A percentile compares a stretch with the other conserved stretches of the same genome.
phyloP scores from a whole-genome alignment of 257 asterid species.

The Capsicum pubescens region DNA sequence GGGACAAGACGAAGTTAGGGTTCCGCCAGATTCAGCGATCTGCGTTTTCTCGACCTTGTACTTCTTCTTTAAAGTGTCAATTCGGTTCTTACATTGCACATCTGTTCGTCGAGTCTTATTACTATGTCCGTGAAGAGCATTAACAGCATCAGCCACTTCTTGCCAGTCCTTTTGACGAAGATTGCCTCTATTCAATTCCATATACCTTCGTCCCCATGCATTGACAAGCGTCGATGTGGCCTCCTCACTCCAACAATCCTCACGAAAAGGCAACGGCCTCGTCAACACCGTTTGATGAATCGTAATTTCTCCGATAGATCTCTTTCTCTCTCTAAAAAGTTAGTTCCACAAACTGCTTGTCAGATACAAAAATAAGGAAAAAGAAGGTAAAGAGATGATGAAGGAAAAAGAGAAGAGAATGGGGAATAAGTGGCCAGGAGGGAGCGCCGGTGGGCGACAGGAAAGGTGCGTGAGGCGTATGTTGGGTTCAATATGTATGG shows the following conservation, averaged over 20 bases:
- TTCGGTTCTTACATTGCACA: constrained; percentile 86
- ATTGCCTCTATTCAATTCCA: constrained; percentile 75
- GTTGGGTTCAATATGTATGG: too few relatives aligned
- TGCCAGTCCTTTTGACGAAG: constrained; percentile 89
- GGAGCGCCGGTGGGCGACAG: constrained; percentile 45
- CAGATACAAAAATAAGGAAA: not conserved
- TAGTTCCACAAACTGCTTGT: too few relatives aligned
- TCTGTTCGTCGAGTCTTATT: constrained; percentile 70
- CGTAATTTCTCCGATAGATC: constrained; percentile 58
- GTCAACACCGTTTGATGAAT: constrained; percentile 61
- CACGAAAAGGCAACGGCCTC: constrained; percentile 64
- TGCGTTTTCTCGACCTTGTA: constrained; percentile 75
- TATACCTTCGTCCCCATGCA: constrained; percentile 73
- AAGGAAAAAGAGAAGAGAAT: constrained; percentile 16
- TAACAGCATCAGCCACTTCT: constrained; percentile 79
- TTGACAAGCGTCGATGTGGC: constrained; percentile 75
- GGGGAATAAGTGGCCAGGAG: constrained; percentile 1
- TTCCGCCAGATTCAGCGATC: constrained; percentile 53
- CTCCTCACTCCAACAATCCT: constrained; percentile 88
- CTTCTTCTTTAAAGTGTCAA: constrained; percentile 91
- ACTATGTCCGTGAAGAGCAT: constrained; percentile 63
- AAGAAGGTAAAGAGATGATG: not conserved
- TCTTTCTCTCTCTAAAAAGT: too few relatives aligned
- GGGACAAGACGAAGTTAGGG: constrained; percentile 61
- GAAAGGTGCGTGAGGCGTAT: constrained; percentile 34